Evolutionary conservation across 2,329 filamentous ascomycete genomes (phyloP).

Genomic region (Blastomyces parvus): DNA sequence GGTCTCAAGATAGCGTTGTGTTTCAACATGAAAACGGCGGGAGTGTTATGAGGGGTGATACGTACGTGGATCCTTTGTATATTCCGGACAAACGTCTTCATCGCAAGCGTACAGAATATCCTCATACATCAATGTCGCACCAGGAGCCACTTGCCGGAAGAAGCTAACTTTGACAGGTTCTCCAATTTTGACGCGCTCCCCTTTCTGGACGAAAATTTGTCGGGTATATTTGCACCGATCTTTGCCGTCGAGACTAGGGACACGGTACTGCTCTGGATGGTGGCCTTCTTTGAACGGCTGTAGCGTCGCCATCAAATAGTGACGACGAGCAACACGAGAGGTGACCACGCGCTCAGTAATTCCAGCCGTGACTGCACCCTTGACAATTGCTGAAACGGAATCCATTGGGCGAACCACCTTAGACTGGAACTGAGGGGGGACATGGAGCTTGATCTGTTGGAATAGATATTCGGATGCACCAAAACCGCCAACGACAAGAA

Average conservation of each 20-base stretch:
- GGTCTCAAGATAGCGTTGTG: background rate
- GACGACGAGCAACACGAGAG: constrained; percentile 88
- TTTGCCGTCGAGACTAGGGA: constrained; percentile 91
- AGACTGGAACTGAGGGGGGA: constrained; percentile 94
- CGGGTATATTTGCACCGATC: constrained; percentile 97
- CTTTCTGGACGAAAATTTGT: constrained; percentile 98
- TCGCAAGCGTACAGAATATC: constrained; percentile 97
- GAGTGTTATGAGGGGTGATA: constrained; percentile 24
- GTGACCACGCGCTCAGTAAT: constrained; percentile 96
- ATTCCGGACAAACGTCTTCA: constrained; percentile 95
- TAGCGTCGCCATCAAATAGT: constrained; percentile 98
- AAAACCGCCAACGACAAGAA: constrained; percentile 94
- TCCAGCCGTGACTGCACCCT: constrained; percentile 93
- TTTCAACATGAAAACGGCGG: background rate
- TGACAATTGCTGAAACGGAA: constrained; percentile 95
- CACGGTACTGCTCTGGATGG: constrained; percentile 95
- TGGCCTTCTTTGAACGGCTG: constrained; percentile 99
- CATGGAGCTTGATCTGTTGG: constrained; percentile 98
- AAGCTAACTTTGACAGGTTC: constrained; percentile 98
- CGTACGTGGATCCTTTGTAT: constrained; percentile 98
- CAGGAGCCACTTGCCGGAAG: constrained; percentile 94
- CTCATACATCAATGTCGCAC: constrained; percentile 98
- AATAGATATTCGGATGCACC: constrained; percentile 98
- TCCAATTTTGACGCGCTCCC: constrained; percentile 97
- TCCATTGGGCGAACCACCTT: constrained; percentile 99